Percentiles rank a stretch among this genome's conserved stretches.
Conservation (phyloP, 2,329 filamentous ascomycete genomes). For the Sclerotinia subarctica region DNA sequence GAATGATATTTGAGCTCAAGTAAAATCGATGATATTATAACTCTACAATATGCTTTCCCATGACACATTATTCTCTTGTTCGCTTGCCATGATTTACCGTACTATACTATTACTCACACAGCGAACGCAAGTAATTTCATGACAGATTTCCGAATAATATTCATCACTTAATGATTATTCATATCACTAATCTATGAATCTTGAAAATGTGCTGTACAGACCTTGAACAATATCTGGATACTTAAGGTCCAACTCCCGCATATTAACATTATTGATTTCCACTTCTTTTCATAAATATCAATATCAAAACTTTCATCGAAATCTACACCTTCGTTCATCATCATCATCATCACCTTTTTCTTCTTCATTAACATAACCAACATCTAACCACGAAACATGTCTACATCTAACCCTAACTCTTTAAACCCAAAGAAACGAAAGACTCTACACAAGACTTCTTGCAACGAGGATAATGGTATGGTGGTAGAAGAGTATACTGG, state of each 20-base stretch:
- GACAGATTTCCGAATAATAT: rapidly evolving
- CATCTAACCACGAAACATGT: background rate
- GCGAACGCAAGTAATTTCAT: background rate
- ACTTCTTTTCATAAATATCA: too few species aligned
- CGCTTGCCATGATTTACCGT: too few species aligned
- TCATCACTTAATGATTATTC: background rate
- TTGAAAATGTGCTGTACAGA: background rate
- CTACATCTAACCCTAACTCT: background rate
- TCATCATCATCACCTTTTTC: background rate
- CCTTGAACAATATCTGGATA: background rate
- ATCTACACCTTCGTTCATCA: background rate
- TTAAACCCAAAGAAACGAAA: too few species aligned
- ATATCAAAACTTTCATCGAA: background rate
- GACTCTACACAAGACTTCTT: too few species aligned
- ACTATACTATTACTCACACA: background rate
- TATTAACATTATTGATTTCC: background rate
- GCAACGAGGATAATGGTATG: too few species aligned
- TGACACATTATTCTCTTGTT: background rate
- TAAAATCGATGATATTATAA: background rate
- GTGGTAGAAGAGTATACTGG: background rate
- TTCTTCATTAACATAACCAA: too few species aligned
- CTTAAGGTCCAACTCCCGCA: background rate
- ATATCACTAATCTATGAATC: background rate
- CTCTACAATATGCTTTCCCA: too few species aligned
- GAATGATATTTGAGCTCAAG: background rate